Base-by-base conservation (phyloP, 345 rosid genomes). In the Aegle marmelos region DNA sequence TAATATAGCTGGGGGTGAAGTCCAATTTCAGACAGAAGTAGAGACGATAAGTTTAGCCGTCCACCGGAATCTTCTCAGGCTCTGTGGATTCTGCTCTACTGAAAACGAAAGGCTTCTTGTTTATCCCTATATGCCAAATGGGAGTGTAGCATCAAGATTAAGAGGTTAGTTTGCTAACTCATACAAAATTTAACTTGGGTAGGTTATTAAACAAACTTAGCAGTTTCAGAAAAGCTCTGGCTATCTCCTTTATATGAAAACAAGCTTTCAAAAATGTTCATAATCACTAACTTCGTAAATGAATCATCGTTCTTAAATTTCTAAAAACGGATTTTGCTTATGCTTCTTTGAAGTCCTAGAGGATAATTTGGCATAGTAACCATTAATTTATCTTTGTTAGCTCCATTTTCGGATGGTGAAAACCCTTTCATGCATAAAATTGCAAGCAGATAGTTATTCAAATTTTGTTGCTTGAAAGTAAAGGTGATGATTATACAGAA, bases 11-110 rank as follows among this genome's bases (percentile, higher is more conserved):
- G 97, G 94, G 2, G 99, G 99, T 6, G 99, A 97, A 82, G 87
- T 93, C 83, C 99, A 97, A 78, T 96, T 96, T 83, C 99, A 96
- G 86, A 96, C 99, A 30, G 98, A 96, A 85, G 95, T 96, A 73
- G 94, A 93, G 84, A 94, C 97, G 9, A 97, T 97, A 78, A 93
- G 99, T 79, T 86, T 97, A 76, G 99, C 99, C 53, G 92, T 97
- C 70, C 98, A 97, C 79, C 90, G 96, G 70, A 97, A 97, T 89
- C 98, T 97, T 65, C 96, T 97, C 37, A 86, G 99, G 88, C 99
- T 97, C 17, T 89, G 89, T 21, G 99, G 99, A 19, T 94, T 97
- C 82, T 97, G 99, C 88, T 85, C 93, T 3, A 94, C 94, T 31
- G 97, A 93, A 87, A 91, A 86, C 24, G 98, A 97, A 80, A 80